phyloP scores from a whole-genome alignment of 2,329 filamentous ascomycete species.

The Sarocladium kiliense region DNA sequence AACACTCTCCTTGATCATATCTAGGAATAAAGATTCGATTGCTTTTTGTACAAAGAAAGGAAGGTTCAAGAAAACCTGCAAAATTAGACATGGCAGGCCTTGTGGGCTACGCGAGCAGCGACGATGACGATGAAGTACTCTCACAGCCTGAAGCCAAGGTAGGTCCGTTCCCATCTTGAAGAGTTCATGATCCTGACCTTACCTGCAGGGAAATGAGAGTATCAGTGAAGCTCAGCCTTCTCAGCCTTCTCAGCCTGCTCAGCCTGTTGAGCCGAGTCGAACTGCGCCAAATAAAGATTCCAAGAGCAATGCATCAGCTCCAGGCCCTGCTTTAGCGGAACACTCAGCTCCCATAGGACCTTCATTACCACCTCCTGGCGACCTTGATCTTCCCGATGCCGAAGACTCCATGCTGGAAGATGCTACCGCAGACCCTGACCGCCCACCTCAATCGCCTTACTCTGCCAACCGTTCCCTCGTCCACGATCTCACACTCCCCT shows the following conservation, averaged over 20 bases:
- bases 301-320: conserved; percentile 7
- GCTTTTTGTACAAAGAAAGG: too few species aligned
- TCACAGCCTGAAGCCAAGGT: not conserved
- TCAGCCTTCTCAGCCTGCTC: too few species aligned
- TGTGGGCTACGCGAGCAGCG: conserved; percentile 47
- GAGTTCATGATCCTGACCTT: not conserved
- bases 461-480: conserved; percentile 58
- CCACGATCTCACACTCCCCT: conserved; percentile 69
- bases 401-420: conserved; percentile 16
- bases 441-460: conserved; percentile 57
- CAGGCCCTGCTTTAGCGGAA: conserved; percentile 22
- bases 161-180: not conserved
- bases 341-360: conserved; percentile 32
- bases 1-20: too few species aligned
- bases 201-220: too few species aligned
- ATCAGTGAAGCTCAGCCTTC: too few species aligned
- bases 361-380: conserved; percentile 28
- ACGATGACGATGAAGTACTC: conserved; percentile 38
- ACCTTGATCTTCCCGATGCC: conserved; percentile 11
- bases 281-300: not conserved
- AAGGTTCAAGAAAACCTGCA: not conserved
- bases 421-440: conserved; percentile 15
- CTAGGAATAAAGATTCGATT: too few species aligned
- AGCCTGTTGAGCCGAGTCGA: not conserved
- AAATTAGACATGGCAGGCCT: conserved; percentile 35